Evolutionary conservation across 306 rosid genomes (phyloP).

Genomic region (Prunus davidiana): DNA sequence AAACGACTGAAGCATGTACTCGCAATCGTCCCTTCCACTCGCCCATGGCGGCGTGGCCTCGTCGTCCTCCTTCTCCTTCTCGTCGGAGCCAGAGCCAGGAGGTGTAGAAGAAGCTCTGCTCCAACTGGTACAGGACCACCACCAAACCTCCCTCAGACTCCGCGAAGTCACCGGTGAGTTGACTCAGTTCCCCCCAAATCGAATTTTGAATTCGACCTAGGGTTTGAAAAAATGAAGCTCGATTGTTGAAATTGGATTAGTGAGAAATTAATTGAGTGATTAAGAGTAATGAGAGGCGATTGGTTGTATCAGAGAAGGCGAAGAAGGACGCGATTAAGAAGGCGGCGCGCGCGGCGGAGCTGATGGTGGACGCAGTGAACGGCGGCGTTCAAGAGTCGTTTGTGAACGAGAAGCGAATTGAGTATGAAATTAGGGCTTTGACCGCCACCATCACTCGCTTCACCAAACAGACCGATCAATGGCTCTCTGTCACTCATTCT

Average conservation of each 20-base stretch:
- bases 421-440: conserved; percentile 68
- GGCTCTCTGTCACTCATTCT: conserved; percentile 74
- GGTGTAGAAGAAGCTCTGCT: conserved; percentile 60
- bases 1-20: conserved; percentile 9
- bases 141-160: conserved; percentile 47
- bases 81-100: conserved; percentile 32
- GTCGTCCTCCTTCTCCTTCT: conserved; percentile 7
- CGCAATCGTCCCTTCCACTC: conserved; percentile 17
- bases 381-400: conserved; percentile 73
- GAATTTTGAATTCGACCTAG: not conserved
- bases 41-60: conserved; percentile 25
- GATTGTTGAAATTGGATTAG: not conserved
- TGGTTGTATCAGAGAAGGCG: conserved; percentile 47
- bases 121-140: conserved; percentile 47
- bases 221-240: not conserved
- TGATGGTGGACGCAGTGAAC: conserved; percentile 79
- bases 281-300: not conserved
- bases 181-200: not conserved
- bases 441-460: conserved; percentile 56
- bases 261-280: not conserved
- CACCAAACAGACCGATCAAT: conserved; percentile 83
- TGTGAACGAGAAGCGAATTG: conserved; percentile 72
- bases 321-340: conserved; percentile 69
- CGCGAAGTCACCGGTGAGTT: conserved; percentile 59
- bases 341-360: conserved; percentile 58